phyloP scores from a whole-genome alignment of 1,284 basidiomycete genomes.

The Boletus sp. region DNA sequence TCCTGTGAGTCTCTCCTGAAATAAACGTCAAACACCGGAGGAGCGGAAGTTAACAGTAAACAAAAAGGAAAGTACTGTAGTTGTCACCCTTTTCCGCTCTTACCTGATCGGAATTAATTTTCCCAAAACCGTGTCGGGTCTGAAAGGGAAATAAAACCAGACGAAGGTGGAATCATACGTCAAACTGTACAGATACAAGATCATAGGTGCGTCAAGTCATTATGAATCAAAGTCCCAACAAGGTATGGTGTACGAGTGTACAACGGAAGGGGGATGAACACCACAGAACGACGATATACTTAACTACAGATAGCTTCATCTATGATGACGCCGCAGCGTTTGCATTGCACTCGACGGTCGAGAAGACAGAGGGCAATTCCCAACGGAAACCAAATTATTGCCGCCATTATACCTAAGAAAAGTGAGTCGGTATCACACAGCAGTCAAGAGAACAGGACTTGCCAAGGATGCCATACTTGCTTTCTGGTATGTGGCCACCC shows the following conservation, averaged over 20 bases:
- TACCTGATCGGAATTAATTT: not conserved
- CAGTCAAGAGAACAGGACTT: slow-evolving; percentile 28
- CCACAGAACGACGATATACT: slow-evolving; percentile 2
- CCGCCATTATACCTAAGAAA: slow-evolving; percentile 61
- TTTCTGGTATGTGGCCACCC: slow-evolving; percentile 59
- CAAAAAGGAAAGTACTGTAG: too few relatives aligned
- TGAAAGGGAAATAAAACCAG: not conserved
- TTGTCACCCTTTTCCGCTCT: not conserved
- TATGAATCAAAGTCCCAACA: not conserved
- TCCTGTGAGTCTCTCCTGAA: not conserved
- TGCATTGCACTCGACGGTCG: slow-evolving; percentile 63
- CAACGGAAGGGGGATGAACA: not conserved
- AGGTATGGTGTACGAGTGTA: not conserved
- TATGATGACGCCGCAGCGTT: slow-evolving; percentile 45
- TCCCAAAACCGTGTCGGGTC: not conserved
- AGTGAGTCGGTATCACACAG: not conserved
- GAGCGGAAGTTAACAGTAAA: too few relatives aligned
- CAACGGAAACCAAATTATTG: slow-evolving; percentile 78
- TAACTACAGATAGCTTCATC: slow-evolving; percentile 38
- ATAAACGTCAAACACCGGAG: too few relatives aligned
- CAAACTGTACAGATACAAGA: slow-evolving; percentile 20
- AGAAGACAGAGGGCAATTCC: slow-evolving; percentile 71
- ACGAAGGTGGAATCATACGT: slow-evolving; percentile 8
- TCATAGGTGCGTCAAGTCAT: not conserved
- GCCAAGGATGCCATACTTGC: slow-evolving; percentile 67